phyloP scores from a whole-genome alignment of 352 stramenopile genomes.

The Globisporangium polare region DNA sequence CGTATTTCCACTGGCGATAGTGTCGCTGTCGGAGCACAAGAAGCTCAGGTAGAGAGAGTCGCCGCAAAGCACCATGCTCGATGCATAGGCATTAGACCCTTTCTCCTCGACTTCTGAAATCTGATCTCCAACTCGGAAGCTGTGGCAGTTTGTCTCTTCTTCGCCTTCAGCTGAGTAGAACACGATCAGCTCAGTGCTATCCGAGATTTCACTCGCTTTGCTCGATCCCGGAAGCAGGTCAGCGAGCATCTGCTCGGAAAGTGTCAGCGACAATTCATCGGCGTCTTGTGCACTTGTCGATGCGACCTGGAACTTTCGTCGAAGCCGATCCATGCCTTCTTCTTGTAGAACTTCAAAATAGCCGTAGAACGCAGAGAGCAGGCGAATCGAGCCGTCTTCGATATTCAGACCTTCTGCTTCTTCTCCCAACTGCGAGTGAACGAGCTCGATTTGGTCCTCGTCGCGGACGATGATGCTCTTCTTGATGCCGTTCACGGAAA shows the following conservation, averaged over 20 bases:
- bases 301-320: slow-evolving; percentile 10
- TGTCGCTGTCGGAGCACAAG: slow-evolving; percentile 22
- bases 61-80: slow-evolving; percentile 43
- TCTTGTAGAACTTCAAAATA: slow-evolving; percentile 38
- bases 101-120: slow-evolving; percentile 31
- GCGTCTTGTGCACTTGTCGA: slow-evolving; percentile 4
- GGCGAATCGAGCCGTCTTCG: background rate
- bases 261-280: slow-evolving; percentile 13
- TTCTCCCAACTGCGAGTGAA: slow-evolving; percentile 4
- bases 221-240: slow-evolving; percentile 21
- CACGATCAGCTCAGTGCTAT: slow-evolving; percentile 26
- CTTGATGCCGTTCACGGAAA: slow-evolving; percentile 15
- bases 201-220: slow-evolving; percentile 17
- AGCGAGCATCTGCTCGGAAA: slow-evolving; percentile 22
- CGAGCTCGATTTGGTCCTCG: slow-evolving; percentile 23
- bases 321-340: slow-evolving; percentile 23
- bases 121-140: slow-evolving; percentile 25
- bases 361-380: slow-evolving; percentile 46
- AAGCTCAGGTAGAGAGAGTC: slow-evolving; percentile 47
- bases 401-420: background rate
- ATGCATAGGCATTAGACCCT: slow-evolving; percentile 26
- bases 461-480: slow-evolving; percentile 23
- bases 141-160: slow-evolving; percentile 18
- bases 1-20: slow-evolving; percentile 14
- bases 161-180: slow-evolving; percentile 19